Base-by-base conservation (phyloP, 1,284 basidiomycete species). In the Testicularia cyperi region DNA sequence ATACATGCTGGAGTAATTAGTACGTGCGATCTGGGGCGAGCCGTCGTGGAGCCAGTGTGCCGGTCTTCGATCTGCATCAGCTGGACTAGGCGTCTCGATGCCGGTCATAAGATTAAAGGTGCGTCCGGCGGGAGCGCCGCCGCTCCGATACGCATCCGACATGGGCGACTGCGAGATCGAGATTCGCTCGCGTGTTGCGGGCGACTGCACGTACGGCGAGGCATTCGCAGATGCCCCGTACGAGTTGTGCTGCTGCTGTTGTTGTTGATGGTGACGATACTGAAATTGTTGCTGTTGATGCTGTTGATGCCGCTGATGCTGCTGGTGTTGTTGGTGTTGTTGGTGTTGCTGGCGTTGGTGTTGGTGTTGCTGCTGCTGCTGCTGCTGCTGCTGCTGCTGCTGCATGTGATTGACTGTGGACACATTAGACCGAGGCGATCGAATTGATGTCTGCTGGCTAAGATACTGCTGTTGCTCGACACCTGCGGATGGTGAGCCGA, bases 71-170 rank as follows among this genome's bases (percentile, higher is more conserved):
- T 14, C 8, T 19, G 30, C 7, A 8, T 31, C 24, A 10, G 42
- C 44, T 9, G 48, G 55, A 5, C 48, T 53, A 15, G 48, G 48
- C 14, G 48, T 44, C 29, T 41, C 55, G 22, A 60, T 44, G 13
- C 49, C 55, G 7, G 55, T 44, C 48, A 60, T 48, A 14, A 60
- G 42, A 18, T 60, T 47, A 27, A 60, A 60, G 0, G 55, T 60
- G 21, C 44, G 42, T 14, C 48, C 55, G 3, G 21, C 18, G 3
- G 40, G 27, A 18, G 37, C 37, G 14, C 29, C 38, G 15, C 48
- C 55, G 29, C 55, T 60, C 12, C 43, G 44, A 15, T 36, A 53
- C 14, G 38, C 38, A 15, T 60, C 55, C 9, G 55, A 60, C 33
- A 52, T 41, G 15, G 55, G 55, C 20, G 55, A 58, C 18, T 52